Conservation (phyloP, 1,139 yeast species). For the Yamadazyma atlantica region DNA sequence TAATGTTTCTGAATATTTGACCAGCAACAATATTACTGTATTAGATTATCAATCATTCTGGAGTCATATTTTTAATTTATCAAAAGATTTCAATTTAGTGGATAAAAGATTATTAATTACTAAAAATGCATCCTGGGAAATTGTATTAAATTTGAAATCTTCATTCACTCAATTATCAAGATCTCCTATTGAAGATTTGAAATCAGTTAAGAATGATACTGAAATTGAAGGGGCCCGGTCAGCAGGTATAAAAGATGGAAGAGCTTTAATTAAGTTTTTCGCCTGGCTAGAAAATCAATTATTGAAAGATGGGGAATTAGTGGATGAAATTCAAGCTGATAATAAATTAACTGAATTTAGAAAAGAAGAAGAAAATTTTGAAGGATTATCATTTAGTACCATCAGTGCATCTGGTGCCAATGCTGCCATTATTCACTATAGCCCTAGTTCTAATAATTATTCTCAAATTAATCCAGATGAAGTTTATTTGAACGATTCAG, state of each 20-base stretch:
- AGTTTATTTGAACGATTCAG: conserved; percentile 86
- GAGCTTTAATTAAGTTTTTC: conserved; percentile 74
- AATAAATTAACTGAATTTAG: conserved; percentile 67
- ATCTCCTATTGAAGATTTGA: conserved; percentile 70
- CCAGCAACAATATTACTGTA: conserved; percentile 42
- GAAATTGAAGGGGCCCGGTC: conserved; percentile 75
- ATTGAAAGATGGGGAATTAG: conserved; percentile 49
- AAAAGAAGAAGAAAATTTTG: conserved; percentile 58
- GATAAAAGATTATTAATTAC: conserved; percentile 57
- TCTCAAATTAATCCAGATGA: conserved; percentile 72
- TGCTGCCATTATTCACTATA: conserved; percentile 90
- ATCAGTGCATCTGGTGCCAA: conserved; percentile 92
- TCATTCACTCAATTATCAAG: conserved; percentile 42
- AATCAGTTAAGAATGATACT: conserved; percentile 70
- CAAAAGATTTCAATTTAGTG: conserved; percentile 41
- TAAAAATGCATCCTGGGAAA: conserved; percentile 76
- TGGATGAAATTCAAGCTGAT: conserved; percentile 82
- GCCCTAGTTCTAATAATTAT: conserved; percentile 58
- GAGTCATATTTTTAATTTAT: conserved; percentile 44
- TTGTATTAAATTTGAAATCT: conserved; percentile 53
- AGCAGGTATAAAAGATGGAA: conserved; percentile 88
- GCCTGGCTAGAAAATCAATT: conserved; percentile 83
- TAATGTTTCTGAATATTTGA: conserved; percentile 32
- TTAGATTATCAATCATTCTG: conserved; percentile 59
- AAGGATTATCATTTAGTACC: conserved; percentile 87